Evolutionary conservation across 371 early-diverging fungal species (phyloP), one percentile per base, ranked within the genome.

Genomic region (Blastocladiella emersonii): DNA sequence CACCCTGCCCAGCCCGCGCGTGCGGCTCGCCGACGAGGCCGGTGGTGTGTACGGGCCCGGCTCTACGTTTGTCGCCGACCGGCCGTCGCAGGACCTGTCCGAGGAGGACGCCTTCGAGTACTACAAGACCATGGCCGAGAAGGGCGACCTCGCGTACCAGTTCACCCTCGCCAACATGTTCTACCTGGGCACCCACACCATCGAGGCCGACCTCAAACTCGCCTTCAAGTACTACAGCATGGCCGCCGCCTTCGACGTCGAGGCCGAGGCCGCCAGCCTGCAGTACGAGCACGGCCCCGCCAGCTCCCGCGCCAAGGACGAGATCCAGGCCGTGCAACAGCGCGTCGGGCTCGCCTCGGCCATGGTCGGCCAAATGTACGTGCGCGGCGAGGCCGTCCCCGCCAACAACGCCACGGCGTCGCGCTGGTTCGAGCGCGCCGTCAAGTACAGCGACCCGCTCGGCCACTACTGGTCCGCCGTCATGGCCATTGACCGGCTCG

Each of bases 381-480:
- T 86, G 85, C 84, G 96, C 45, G 98, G 96, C 39, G 95, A 94
- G 68, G 92, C 93, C 32, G 85, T 84, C n/a, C 61, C 74, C 4
- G 73, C 64, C 17, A 74, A 82, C 65, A 72, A 80, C 5, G 67
- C 64, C 7, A 78, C 71, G 17, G 96, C 96, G 0, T 63, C 79
- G 27, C 41, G 71, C 49, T 95, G 91, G 89, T 92, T 93, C 69
- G 70, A 74, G 35, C 64, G 78, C 3, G 94, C 90, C 7, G 78
- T 80, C 0, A 65, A 72, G 62, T 71, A 77, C 51, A 71, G 78
- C 27, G 83, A 90, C 66, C 72, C 85, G 1, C 76, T 78, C 27
- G 82, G 85, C 30, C 72, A 82, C 59, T 82, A 85, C 68, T 82
- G 79, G 10, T 63, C 95, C 13, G 97, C 93, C 30, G 37, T 64